Conservation (phyloP, 768 basidiomycete genomes). For the Chiua virens region DNA sequence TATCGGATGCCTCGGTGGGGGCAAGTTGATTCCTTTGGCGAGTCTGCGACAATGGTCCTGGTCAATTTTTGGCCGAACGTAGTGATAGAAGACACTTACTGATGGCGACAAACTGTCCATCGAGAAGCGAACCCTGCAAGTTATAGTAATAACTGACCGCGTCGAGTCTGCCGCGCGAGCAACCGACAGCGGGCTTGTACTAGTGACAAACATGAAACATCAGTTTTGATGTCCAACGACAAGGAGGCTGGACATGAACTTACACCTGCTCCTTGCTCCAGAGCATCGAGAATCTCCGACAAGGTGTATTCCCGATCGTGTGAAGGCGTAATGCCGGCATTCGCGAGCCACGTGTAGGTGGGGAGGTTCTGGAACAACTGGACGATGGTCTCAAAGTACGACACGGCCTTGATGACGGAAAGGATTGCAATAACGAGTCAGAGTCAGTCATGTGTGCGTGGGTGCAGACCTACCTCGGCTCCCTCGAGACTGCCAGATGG, state of each 20-base stretch:
- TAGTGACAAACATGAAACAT: conserved; percentile 12
- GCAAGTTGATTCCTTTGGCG: conserved; percentile 54
- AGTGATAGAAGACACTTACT: conserved; percentile 34
- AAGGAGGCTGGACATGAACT: background rate
- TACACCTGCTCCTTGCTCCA: conserved; percentile 52
- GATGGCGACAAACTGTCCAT: conserved; percentile 62
- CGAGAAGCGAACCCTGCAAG: conserved; percentile 60
- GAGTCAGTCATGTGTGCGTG: background rate
- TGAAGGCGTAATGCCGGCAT: conserved; percentile 75
- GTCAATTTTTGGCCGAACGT: background rate
- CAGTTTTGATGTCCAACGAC: background rate
- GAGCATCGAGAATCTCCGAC: conserved; percentile 50
- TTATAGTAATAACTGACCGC: conserved; percentile 64
- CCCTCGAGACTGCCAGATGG: conserved; percentile 56
- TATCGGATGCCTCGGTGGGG: conserved; percentile 57
- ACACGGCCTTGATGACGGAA: conserved; percentile 49
- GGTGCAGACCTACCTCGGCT: conserved; percentile 46
- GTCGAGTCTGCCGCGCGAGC: conserved; percentile 38
- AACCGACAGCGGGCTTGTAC: conserved; percentile 53
- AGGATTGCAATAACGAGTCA: too few relatives aligned
- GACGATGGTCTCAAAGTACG: conserved; percentile 60
- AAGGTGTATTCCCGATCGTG: conserved; percentile 53
- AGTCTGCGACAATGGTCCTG: conserved; percentile 38
- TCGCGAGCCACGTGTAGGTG: conserved; percentile 69
- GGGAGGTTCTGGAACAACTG: conserved; percentile 65